Evolutionary conservation across 768 basidiomycete genomes (phyloP), one percentile per base, ranked within the genome.

Genomic region (Tephrocybe sp.): DNA sequence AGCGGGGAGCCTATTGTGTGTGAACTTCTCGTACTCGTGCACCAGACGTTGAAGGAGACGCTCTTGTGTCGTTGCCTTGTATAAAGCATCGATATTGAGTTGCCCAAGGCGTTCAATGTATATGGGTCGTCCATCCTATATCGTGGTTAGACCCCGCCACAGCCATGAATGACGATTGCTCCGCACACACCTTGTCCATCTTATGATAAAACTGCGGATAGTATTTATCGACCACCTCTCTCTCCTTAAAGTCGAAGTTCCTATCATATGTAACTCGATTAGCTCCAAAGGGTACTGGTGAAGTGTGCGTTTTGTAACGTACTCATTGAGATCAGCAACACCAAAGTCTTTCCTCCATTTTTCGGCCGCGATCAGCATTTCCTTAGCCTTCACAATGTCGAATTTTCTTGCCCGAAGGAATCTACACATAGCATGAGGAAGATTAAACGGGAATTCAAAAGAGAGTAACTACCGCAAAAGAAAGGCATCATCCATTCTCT

Each of bases 121-220:
- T 59, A 99, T 69, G 3, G 97, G 97, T 50, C 94, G 86, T 16
- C 95, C 95, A 57, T 97, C 94, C 91, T 94, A 7, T 18, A n/a
- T 11, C 29, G 27, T 5, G 10, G n/a, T 49, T 30, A 25, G 34
- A 23, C 16, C 1, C 8, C n/a, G 27, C 15, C 5, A 19, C 27
- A 13, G 18, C 2, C 25, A 30, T 9, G 21, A 30, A 7, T 23
- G 23, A 25, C 18, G 12, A 33, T 15, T 16, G 16, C n/a, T 7
- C 3, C n/a, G 11, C 13, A 33, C 73, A 30, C 42, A 92, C 93
- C 78, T 86, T 93, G 78, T 98, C 95, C 59, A 76, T 88, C 73
- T 91, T 94, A 75, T 98, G 95, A 67, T 97, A 97, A 69, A 80
- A 97, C 61, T 95, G 93, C 1, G 94, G 94, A 62, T 97, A 98